These are phyloP conservation scores for Aureobasidium uvarum DNA, from an alignment of 2,329 filamentous ascomycete species.

Conservation along the genomic window DNA sequence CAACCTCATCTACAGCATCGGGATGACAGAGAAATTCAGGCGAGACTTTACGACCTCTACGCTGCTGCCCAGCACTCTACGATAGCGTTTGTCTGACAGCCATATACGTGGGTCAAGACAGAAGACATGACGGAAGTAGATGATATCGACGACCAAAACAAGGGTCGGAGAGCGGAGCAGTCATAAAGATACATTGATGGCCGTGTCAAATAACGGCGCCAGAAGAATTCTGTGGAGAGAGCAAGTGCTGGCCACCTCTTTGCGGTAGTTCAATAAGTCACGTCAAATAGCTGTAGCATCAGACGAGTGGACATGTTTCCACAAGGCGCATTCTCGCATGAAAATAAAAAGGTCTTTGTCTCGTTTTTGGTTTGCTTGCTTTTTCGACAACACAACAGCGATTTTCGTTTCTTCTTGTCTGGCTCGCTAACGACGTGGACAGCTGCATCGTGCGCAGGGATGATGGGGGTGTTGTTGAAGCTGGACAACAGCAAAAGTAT, in stretches of 20 bases:
- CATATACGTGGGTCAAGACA: neutral
- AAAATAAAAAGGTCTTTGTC: conserved; percentile 8
- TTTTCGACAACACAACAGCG: conserved; percentile 16
- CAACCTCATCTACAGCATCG: too few relatives aligned
- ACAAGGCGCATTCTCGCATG: neutral
- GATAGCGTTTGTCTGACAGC: neutral
- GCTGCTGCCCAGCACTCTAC: neutral
- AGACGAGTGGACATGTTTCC: neutral
- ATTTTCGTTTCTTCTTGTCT: conserved; percentile 9
- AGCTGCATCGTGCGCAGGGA: neutral
- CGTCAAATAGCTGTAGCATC: neutral
- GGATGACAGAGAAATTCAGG: too few relatives aligned
- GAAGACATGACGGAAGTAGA: neutral
- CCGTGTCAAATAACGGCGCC: neutral
- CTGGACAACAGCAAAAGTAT: conserved; percentile 19
- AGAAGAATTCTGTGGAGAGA: neutral
- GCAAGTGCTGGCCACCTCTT: neutral
- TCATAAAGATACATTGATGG: conserved; percentile 8
- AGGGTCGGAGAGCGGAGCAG: neutral
- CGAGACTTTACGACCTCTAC: neutral
- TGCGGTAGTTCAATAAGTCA: neutral
- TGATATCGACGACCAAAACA: neutral
- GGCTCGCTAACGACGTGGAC: neutral
- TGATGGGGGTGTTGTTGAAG: neutral
- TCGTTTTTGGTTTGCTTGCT: conserved; percentile 18